Evolutionary conservation across 2,329 filamentous ascomycete species (phyloP), one percentile per base, ranked within the genome.

Genomic region (Ceratocystiopsis sp.): DNA sequence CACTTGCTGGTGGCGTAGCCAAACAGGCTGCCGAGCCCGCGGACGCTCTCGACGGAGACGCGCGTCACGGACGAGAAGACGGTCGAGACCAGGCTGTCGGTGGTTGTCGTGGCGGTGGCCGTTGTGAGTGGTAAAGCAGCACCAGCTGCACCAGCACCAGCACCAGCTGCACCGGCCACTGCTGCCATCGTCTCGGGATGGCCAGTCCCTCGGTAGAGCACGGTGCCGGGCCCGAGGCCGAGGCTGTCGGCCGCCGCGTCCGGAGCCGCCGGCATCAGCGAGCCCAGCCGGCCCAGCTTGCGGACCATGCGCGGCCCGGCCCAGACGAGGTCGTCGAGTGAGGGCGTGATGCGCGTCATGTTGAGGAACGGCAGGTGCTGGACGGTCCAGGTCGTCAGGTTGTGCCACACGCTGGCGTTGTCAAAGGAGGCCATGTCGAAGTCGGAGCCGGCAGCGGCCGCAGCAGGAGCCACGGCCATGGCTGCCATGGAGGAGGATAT

Each of bases 1-100:
- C 91, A 96, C 59, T 82, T 82, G 60, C 84, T 93, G 1, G 84
- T 93, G 37, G 86, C 69, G 60, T 96, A 98, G 53, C 78, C 82
- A 60, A 96, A 87, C 46, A 96, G 76, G 48, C 84, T 86, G 38
- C 84, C 83, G 37, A 95, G 68, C 37, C 82, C 85, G 55, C 79
- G 75, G 2, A 69, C 65, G 19, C 73, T 63, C 51, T 78, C 75
- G 49, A 75, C 57, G 7, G 73, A 69, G 48, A 78, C 65, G 32
- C 64, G 64, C 8, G 68, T 66, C 11, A 44, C 61, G 55, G 45
- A 66, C 1, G 49, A 45, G 0, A 49, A 40, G 14, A 62, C 57
- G 38, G 43, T 63, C 2, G 46, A 37, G 0, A 43, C 25, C 19
- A 61, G 58, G 45, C 66, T 62, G 35, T 63, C 60, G 29, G 60